A percentile compares a stretch with the other conserved stretches of the same genome.
Conservation (phyloP, 352 stramenopile species). For the Phytophthora cactorum region DNA sequence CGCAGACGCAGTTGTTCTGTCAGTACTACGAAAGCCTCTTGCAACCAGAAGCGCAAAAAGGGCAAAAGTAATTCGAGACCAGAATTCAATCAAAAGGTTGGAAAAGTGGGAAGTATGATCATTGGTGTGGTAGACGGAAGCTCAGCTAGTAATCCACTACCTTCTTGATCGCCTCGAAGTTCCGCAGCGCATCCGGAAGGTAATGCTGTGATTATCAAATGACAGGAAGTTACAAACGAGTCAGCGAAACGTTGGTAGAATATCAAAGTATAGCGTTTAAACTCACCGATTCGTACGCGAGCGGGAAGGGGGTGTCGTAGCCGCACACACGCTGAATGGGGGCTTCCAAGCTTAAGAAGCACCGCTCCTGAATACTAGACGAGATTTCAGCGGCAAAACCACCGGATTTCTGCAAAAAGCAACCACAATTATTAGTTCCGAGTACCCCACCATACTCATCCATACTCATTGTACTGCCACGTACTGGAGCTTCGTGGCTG, state of each 20-base stretch:
- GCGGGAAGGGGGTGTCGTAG: slow-evolving; percentile 97
- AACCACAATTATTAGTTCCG: neutral
- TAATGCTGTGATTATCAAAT: slow-evolving; percentile 69
- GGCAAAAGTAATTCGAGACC: slow-evolving; percentile 11
- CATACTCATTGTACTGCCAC: slow-evolving; percentile 24
- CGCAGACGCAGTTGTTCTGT: slow-evolving; percentile 87
- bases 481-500: slow-evolving; percentile 96
- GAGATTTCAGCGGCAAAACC: slow-evolving; percentile 97
- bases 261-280: neutral
- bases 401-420: slow-evolving; percentile 65
- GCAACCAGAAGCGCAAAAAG: slow-evolving; percentile 39
- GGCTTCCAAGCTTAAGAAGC: slow-evolving; percentile 96
- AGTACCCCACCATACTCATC: neutral
- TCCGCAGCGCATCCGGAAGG: slow-evolving; percentile 93
- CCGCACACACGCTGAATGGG: slow-evolving; percentile 94
- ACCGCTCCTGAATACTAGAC: slow-evolving; percentile 92
- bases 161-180: slow-evolving; percentile 95
- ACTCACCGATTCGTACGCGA: slow-evolving; percentile 95
- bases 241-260: slow-evolving; percentile 1
- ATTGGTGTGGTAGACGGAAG: slow-evolving; percentile 1
- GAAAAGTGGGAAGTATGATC: slow-evolving; percentile 12
- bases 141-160: slow-evolving; percentile 83
- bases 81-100: slow-evolving; percentile 5
- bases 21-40: slow-evolving; percentile 85
- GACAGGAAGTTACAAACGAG: neutral